Evolutionary conservation across 202 grass and related monocot species (phyloP), one percentile per base, ranked within the genome.

Genomic region (Panicum hallii): DNA sequence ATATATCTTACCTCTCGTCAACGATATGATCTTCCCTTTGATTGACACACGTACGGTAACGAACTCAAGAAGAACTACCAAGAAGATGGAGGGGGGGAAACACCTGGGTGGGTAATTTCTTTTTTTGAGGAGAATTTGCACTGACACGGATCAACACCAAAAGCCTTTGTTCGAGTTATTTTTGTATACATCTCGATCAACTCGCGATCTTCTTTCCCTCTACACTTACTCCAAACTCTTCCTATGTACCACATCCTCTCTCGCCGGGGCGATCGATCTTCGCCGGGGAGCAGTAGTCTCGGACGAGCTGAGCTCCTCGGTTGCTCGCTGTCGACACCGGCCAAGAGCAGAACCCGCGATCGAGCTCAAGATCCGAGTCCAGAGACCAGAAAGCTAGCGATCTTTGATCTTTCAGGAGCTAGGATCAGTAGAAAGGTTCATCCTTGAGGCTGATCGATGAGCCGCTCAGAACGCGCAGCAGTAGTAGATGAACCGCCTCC

Each of bases 381-480:
- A 13, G 26, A 46, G 48, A 36, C 17, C 61, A 23, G 20, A 81
- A 19, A 47, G 0, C 56, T 44, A 26, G 70, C 19, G 12, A 70
- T 43, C 10, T 52, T 38, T 13, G 10, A 55, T 61, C 45, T 67
- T 63, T 45, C n/a, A 9, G 20, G 12, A 75, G 58, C n/a, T 38
- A 13, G 60, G 63, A 46, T 36, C 50, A 50, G 26, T 60, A 55
- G 55, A 74, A 58, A 4, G 30, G 43, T 75, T 73, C 82, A 7
- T 80, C 58, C 54, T 67, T 16, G 50, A 72, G n/a, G 9, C 41
- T 9, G 38, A 34, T 36, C 40, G 43, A 42, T 77, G 42, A 23
- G 20, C 75, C 52, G 6, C 63, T 90, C 56, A 94, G 71, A 94
- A 94, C 20, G 89, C 87, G 82, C 84, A 91, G 92, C 92, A 94